Base-by-base conservation (phyloP, 148 eudicot genomes). In the Rhododendron williamsianum region DNA sequence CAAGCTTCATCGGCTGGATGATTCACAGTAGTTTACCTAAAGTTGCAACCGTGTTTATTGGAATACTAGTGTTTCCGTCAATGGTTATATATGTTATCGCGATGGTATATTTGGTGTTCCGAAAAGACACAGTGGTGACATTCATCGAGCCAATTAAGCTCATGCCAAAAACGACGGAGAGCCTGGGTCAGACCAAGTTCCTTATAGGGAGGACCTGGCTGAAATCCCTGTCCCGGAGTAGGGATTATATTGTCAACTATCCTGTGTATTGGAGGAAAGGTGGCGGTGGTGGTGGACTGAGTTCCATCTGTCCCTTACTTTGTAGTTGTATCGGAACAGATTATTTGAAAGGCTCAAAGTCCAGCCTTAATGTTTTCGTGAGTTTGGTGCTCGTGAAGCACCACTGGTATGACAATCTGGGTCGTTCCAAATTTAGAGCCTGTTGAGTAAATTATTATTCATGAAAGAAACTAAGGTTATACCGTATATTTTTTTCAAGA, bases 1-100 rank as follows among this genome's bases (percentile, higher is more conserved):
- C 96, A 7, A 90, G 84, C 52, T 95, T 97, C 38, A 88, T 97
- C 0, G 92, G 88, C n/a, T 95, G 99, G 99, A 51, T 97, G 30
- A 87, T 93, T 10, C 93, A 92, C 88, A 97, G 87, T 83, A 86
- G 8, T 81, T 84, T 95, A 69, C 96, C 95, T 3, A 97, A 89
- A 89, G 91, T 92, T n/a, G 99, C 88, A 54, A 95, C 91, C 74
- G 91, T 97, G 63, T 92, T 95, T 45, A 87, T 94, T 0, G 97
- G 98, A 30, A 90, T 95, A 13, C 4, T 88, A 41, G 99, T 95
- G 25, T 95, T 97, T 36, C 99, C 98, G 0, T n/a, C 93, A 16
- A 95, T 97, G 95, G 95, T 78, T 9, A 41, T 94, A 19, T 97
- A 97, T 46, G 51, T 95, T 0, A 0, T 89, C 15, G 86, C 98